Conservation (phyloP, 1,284 basidiomycete genomes). For the Vanrija pseudolonga region DNA sequence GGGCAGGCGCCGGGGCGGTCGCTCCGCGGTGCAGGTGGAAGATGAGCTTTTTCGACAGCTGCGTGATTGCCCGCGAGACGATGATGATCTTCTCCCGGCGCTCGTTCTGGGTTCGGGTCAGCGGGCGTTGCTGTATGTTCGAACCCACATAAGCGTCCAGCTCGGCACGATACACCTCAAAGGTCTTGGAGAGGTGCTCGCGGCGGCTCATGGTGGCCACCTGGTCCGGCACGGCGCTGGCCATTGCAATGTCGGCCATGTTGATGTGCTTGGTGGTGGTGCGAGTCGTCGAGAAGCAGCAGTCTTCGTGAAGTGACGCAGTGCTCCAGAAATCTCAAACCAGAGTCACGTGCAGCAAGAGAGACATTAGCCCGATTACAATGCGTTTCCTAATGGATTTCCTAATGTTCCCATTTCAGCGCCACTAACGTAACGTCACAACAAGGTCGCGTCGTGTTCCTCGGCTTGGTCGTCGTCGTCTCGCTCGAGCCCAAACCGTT, state of each 20-base stretch:
- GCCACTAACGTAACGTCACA: background rate
- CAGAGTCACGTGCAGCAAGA: background rate
- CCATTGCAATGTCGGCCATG: slow-evolving; percentile 26
- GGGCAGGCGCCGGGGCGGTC: slow-evolving; percentile 41
- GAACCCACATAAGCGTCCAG: slow-evolving; percentile 42
- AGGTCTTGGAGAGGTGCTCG: slow-evolving; percentile 38
- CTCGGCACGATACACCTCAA: slow-evolving; percentile 40
- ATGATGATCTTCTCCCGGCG: slow-evolving; percentile 48
- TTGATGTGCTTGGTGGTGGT: background rate
- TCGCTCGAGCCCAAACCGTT: background rate
- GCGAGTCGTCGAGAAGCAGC: background rate
- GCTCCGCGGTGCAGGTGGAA: slow-evolving; percentile 81
- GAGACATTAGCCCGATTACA: background rate
- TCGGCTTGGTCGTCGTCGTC: background rate
- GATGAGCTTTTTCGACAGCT: slow-evolving; percentile 89
- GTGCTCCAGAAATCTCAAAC: background rate
- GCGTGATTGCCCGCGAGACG: slow-evolving; percentile 73
- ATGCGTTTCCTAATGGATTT: background rate
- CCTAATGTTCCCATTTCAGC: background rate
- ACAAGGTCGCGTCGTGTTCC: background rate
- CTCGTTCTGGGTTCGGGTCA: slow-evolving; percentile 44
- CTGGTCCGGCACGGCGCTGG: slow-evolving; percentile 1
- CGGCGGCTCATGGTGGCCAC: slow-evolving; percentile 21
- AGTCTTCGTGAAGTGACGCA: background rate
- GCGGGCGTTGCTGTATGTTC: background rate